Conservation (phyloP, 2,329 filamentous ascomycete genomes). For the Microdochium nivale region DNA sequence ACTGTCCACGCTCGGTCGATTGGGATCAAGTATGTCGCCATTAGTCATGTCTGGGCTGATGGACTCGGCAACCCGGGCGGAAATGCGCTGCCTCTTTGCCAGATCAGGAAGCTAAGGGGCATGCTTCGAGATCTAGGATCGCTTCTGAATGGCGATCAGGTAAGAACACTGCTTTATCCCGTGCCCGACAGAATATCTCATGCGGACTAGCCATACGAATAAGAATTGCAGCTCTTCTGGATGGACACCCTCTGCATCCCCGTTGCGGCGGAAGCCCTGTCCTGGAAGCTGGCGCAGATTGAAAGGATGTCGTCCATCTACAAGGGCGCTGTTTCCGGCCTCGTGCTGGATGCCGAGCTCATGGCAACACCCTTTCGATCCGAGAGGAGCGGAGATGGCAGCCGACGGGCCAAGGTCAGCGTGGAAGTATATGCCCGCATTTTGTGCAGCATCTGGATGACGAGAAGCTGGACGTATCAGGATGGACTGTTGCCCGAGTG, state of each 20-base stretch:
- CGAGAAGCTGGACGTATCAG: constrained; percentile 19
- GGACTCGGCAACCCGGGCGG: neutral
- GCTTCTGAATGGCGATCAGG: too few relatives aligned
- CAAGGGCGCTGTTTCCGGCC: neutral
- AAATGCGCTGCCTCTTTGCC: constrained; percentile 1
- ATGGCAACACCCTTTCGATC: neutral
- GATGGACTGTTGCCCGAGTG: constrained; percentile 24
- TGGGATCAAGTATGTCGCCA: neutral
- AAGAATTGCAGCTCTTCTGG: neutral
- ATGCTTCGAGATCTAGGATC: neutral
- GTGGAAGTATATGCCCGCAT: neutral
- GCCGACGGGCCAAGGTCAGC: too few relatives aligned
- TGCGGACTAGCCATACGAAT: too few relatives aligned
- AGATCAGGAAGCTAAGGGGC: neutral
- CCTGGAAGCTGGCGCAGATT: neutral
- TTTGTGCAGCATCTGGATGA: neutral
- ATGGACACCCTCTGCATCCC: constrained; percentile 2
- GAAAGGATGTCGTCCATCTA: constrained; percentile 1
- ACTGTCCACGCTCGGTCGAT: too few relatives aligned
- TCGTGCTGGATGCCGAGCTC: constrained; percentile 1
- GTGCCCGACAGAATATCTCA: too few relatives aligned
- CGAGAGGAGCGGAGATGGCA: too few relatives aligned
- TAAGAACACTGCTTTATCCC: too few relatives aligned
- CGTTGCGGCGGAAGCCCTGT: neutral
- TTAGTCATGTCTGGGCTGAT: constrained; percentile 1